Conservation (phyloP, 129 eudicot species). For the Dittrichia graveolens region DNA sequence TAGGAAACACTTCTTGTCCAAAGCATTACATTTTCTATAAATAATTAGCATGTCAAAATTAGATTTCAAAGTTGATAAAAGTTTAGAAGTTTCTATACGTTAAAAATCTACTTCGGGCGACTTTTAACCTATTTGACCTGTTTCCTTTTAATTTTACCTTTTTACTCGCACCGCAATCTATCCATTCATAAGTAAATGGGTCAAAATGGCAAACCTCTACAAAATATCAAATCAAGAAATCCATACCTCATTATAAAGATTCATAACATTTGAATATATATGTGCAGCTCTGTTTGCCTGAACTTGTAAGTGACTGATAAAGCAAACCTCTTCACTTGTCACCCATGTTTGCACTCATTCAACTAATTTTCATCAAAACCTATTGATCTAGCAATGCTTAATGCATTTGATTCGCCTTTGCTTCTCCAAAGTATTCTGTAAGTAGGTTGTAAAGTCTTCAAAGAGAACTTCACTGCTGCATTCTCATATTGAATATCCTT, state of each 20-base stretch:
- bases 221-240: conserved; percentile 22
- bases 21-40: background rate
- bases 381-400: conserved; percentile 73
- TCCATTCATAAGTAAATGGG: conserved; percentile 2
- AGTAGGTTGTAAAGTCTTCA: conserved; percentile 84
- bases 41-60: background rate
- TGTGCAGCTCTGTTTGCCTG: conserved; percentile 65
- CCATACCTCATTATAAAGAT: conserved; percentile 79
- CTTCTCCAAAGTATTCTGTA: conserved; percentile 93
- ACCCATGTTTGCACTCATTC: conserved; percentile 75
- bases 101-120: background rate
- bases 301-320: conserved; percentile 62
- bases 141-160: background rate
- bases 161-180: background rate
- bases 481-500: conserved; percentile 75
- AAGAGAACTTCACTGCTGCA: conserved; percentile 94
- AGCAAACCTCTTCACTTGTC: conserved; percentile 66
- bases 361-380: conserved; percentile 77
- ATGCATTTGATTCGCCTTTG: conserved; percentile 89
- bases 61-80: background rate
- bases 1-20: background rate
- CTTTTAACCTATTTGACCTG: background rate
- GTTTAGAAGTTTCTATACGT: background rate
- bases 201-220: background rate
- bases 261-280: conserved; percentile 64